A percentile compares a stretch with the other conserved stretches of the same genome.
phyloP scores from a whole-genome alignment of 2,329 filamentous ascomycete species.

The Dryadomyces sulphureus region DNA sequence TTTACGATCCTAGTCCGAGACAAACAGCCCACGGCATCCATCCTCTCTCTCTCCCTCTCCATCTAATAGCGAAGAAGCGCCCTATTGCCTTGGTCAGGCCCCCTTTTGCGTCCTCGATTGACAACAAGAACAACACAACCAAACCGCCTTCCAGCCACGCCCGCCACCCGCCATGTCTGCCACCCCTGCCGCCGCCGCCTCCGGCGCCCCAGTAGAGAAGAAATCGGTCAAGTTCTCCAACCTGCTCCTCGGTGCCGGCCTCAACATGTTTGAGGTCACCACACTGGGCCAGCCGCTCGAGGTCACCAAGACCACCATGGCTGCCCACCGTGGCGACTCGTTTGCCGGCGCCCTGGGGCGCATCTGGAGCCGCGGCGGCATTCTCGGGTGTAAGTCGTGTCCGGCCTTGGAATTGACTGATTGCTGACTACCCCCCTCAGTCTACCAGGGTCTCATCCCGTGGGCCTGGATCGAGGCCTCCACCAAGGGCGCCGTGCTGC shows the following conservation, averaged over 20 bases:
- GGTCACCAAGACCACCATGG: conserved; percentile 99
- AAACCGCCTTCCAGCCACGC: neutral
- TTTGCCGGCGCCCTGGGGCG: conserved; percentile 68
- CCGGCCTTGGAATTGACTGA: no score
- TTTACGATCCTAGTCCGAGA: conserved; percentile 7
- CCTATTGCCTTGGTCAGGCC: conserved; percentile 98
- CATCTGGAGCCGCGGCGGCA: conserved; percentile 89
- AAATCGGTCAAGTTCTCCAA: conserved; percentile 99
- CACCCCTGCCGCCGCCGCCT: conserved; percentile 33
- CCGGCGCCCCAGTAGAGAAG: conserved; percentile 63
- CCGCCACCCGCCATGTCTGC: conserved; percentile 41
- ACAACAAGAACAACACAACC: neutral
- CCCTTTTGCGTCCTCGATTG: neutral
- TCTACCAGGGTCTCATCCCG: conserved; percentile 98
- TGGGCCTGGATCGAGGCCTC: conserved; percentile 99
- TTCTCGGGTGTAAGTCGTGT: conserved; percentile 88
- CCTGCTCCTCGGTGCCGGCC: conserved; percentile 78
- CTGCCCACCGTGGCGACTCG: conserved; percentile 82
- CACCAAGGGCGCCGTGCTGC: conserved; percentile 95
- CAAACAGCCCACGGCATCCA: neutral
- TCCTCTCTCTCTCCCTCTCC: conserved; percentile 9
- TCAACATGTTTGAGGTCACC: conserved; percentile 87
- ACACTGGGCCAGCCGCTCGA: conserved; percentile 69
- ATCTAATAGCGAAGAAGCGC: conserved; percentile 60
- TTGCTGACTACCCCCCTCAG: no score